These are phyloP conservation scores for Monosporascus sp. DNA, from an alignment of 2,329 filamentous ascomycete species.

Conservation along the genomic window DNA sequence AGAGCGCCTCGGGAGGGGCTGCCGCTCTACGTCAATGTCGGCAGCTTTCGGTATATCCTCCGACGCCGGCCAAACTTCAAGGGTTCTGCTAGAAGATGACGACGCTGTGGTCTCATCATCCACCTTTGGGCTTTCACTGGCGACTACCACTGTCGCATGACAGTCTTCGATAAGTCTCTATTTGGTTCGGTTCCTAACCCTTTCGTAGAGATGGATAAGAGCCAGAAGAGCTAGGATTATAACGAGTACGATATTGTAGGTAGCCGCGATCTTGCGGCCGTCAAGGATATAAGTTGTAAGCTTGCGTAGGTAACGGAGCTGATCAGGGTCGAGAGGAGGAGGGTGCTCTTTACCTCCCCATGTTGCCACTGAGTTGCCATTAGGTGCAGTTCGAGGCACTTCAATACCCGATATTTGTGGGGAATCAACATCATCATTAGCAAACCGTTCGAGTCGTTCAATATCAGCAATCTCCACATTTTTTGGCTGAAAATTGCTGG, in stretches of 20 bases:
- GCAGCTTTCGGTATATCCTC: conserved; percentile 15
- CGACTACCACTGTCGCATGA: background rate
- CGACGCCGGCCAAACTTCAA: conserved; percentile 22
- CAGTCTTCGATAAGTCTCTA: conserved; percentile 18
- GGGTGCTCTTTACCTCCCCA: conserved; percentile 3
- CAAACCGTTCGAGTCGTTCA: too few species aligned
- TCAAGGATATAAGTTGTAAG: conserved; percentile 27
- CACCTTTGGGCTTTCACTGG: conserved; percentile 4
- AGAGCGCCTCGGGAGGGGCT: conserved; percentile 25
- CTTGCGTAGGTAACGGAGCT: conserved; percentile 27
- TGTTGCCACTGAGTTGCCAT: conserved; percentile 1
- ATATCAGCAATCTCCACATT: too few species aligned
- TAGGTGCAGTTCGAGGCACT: too few species aligned
- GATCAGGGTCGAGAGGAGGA: conserved; percentile 24
- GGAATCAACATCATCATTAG: too few species aligned
- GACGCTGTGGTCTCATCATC: conserved; percentile 12
- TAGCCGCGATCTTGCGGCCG: conserved; percentile 26
- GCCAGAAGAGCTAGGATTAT: conserved; percentile 23
- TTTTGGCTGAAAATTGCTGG: too few species aligned
- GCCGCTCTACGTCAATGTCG: conserved; percentile 28
- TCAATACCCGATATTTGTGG: too few species aligned
- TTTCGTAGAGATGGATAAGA: conserved; percentile 19
- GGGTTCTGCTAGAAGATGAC: conserved; percentile 31
- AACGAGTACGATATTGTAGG: conserved; percentile 31
- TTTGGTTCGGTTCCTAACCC: conserved; percentile 13